Percentiles rank a stretch among this genome's conserved stretches.
Evolutionary conservation across 1,284 basidiomycete species (phyloP).

Genomic region (Schizophyllum amplum): DNA sequence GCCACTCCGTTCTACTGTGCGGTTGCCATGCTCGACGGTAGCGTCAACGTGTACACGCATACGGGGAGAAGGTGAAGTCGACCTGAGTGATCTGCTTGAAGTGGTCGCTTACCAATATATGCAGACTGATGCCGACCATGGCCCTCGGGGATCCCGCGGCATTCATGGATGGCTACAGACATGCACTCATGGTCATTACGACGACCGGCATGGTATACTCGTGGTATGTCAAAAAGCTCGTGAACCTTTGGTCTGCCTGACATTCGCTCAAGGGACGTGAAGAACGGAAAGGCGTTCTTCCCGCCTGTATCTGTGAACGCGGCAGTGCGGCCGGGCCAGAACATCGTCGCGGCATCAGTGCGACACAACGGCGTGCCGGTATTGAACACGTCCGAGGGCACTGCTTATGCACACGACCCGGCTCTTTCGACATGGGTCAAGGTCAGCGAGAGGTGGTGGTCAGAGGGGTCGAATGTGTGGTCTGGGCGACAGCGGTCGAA

Average conservation of each 20-base stretch:
- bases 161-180: slow-evolving; percentile 57
- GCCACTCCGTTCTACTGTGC: slow-evolving; percentile 67
- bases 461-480: slow-evolving; percentile 75
- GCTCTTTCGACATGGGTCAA: slow-evolving; percentile 61
- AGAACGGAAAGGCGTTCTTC: slow-evolving; percentile 54
- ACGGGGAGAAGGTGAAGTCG: slow-evolving; percentile 66
- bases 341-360: slow-evolving; percentile 51
- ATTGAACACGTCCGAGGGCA: slow-evolving; percentile 66
- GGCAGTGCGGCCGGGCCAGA: slow-evolving; percentile 50
- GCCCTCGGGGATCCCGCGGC: slow-evolving; percentile 66
- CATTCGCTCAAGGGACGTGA: slow-evolving; percentile 53
- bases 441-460: slow-evolving; percentile 75
- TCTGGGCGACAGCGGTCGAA: slow-evolving; percentile 51
- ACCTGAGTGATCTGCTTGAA: slow-evolving; percentile 5
- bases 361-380: slow-evolving; percentile 75
- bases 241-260: not conserved
- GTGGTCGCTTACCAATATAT: not conserved
- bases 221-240: slow-evolving; percentile 39
- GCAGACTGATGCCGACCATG: slow-evolving; percentile 67
- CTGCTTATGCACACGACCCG: slow-evolving; percentile 71
- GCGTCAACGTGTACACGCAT: slow-evolving; percentile 70
- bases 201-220: slow-evolving; percentile 61
- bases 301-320: slow-evolving; percentile 55
- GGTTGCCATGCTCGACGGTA: slow-evolving; percentile 69
- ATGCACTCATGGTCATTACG: slow-evolving; percentile 67